Evolutionary conservation across 164 flowering plant species (phyloP).

Genomic region (Vitis cinerea): DNA sequence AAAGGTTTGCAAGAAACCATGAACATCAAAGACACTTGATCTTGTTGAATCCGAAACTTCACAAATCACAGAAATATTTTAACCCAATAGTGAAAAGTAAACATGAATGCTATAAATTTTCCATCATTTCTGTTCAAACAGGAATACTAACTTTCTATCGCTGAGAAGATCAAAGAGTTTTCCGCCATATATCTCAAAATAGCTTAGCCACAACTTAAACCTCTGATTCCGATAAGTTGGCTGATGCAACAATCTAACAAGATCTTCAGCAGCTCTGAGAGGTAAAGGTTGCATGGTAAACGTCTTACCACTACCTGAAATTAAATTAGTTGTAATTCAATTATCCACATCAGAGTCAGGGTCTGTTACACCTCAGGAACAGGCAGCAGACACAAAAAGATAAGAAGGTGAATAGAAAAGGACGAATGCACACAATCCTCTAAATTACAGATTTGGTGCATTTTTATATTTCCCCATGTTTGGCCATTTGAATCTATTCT

Average conservation of each 20-base stretch:
- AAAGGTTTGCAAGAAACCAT: not conserved
- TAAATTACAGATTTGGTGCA: too few species aligned
- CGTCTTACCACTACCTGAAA: conserved; percentile 97
- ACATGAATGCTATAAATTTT: not conserved
- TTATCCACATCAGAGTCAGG: too few species aligned
- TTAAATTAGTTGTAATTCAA: not conserved
- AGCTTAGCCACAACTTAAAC: conserved; percentile 94
- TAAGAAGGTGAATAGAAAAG: not conserved
- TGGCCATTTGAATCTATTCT: too few species aligned
- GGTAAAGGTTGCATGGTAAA: conserved; percentile 98
- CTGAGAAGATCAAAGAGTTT: conserved; percentile 96
- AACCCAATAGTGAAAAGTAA: not conserved
- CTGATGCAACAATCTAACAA: conserved; percentile 83
- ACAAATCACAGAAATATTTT: too few species aligned
- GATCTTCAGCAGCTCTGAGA: conserved; percentile 86
- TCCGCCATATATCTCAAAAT: conserved; percentile 98
- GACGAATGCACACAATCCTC: not conserved
- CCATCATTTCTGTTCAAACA: not conserved
- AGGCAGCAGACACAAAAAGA: not conserved
- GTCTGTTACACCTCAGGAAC: too few species aligned
- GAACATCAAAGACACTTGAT: not conserved
- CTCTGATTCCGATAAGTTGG: conserved; percentile 82
- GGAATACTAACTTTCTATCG: conserved; percentile 79
- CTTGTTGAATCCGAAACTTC: too few species aligned
- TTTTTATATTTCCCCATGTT: too few species aligned